Conservation (phyloP, 2,329 filamentous ascomycete species). For the Verticillium klebahnii region DNA sequence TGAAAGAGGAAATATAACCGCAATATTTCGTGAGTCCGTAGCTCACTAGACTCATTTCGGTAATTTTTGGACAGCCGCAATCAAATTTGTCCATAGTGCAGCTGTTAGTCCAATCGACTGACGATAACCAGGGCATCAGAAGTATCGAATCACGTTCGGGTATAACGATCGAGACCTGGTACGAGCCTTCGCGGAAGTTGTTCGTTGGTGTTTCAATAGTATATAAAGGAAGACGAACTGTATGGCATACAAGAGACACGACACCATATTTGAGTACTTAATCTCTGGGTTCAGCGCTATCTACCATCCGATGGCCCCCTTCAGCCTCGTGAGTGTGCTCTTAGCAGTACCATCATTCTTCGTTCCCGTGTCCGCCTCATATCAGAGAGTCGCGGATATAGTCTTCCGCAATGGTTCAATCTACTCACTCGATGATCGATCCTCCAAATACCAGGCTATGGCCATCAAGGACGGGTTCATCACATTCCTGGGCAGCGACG, state of each 20-base stretch:
- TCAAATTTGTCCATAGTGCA: not conserved
- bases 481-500: conserved; percentile 15
- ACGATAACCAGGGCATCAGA: not conserved
- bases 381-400: conserved; percentile 12
- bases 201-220: not conserved
- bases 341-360: not conserved
- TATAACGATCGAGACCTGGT: not conserved
- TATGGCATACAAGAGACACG: not conserved
- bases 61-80: not conserved
- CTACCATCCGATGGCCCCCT: not conserved
- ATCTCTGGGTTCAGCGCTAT: not conserved
- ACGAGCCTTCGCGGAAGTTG: not conserved
- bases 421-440: conserved; percentile 16
- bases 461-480: conserved; percentile 17
- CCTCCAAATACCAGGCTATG: conserved; percentile 13
- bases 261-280: not conserved
- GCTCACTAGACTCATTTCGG: not conserved
- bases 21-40: not conserved
- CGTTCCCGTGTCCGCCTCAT: not conserved
- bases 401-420: conserved; percentile 22
- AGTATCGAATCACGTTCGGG: not conserved
- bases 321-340: not conserved
- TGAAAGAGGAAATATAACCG: not conserved
- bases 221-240: not conserved
- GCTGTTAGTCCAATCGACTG: not conserved